Evolutionary conservation across 306 rosid genomes (phyloP).

Genomic region (Canavalia gladiata): DNA sequence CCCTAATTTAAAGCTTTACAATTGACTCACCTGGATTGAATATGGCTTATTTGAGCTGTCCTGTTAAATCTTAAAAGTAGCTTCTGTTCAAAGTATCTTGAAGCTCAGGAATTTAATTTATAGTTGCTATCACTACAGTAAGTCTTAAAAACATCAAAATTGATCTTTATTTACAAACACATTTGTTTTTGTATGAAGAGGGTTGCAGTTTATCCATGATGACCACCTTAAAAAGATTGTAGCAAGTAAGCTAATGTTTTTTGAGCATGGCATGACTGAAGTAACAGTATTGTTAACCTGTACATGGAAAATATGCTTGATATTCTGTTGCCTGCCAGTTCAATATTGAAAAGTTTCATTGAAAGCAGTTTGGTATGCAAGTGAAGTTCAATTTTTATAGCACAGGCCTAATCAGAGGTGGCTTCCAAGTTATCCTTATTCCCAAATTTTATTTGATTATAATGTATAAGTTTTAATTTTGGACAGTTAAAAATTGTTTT

Average conservation of each 20-base stretch:
- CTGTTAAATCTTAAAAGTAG: conserved; percentile 26
- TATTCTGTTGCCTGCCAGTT: conserved; percentile 26
- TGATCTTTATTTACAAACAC: conserved; percentile 18
- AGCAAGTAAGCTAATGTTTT: conserved; percentile 11
- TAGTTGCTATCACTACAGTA: background rate
- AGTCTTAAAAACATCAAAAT: background rate
- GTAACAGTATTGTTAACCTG: background rate
- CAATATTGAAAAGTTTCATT: conserved; percentile 4
- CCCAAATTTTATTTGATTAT: conserved; percentile 29
- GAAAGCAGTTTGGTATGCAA: background rate
- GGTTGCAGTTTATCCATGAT: background rate
- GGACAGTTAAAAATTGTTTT: background rate
- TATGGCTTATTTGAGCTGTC: background rate
- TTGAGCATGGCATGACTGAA: conserved; percentile 7
- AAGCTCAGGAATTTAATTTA: conserved; percentile 26
- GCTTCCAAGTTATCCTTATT: background rate
- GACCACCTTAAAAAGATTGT: conserved; percentile 4
- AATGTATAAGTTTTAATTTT: conserved; percentile 1
- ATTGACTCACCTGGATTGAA: conserved; percentile 6
- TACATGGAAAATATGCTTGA: conserved; percentile 26
- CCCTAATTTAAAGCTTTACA: conserved; percentile 23
- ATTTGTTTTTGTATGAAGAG: conserved; percentile 1
- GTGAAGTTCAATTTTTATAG: background rate
- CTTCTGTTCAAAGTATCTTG: conserved; percentile 12
- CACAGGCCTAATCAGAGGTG: background rate